Evolutionary conservation across 108 stramenopile species (phyloP).

Genomic region (Nitzschia sp.): DNA sequence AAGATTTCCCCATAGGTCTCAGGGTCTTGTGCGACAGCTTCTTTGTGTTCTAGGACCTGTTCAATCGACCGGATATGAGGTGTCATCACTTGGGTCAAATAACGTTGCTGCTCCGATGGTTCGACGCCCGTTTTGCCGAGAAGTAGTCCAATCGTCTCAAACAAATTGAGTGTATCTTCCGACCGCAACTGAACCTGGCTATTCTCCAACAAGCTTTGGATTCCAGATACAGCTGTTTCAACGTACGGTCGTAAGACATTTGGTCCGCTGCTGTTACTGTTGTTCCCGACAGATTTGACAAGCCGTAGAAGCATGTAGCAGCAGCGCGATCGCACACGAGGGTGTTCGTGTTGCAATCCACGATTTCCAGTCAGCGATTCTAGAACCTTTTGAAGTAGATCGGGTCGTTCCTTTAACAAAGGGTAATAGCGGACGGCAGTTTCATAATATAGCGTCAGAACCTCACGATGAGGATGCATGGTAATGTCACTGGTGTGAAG

Average conservation of each 20-base stretch:
- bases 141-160: constrained; percentile 73
- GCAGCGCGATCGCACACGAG: constrained; percentile 55
- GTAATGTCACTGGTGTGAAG: constrained; percentile 64
- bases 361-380: constrained; percentile 50
- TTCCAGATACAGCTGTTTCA: constrained; percentile 67
- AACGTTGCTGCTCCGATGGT: constrained; percentile 47
- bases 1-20: constrained; percentile 49
- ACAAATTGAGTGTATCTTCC: constrained; percentile 70
- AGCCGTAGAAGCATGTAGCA: constrained; percentile 65
- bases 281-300: constrained; percentile 50
- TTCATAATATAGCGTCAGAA: constrained; percentile 68
- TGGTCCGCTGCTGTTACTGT: background rate
- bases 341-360: constrained; percentile 62
- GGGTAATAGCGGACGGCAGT: constrained; percentile 63
- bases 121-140: constrained; percentile 70
- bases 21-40: constrained; percentile 38
- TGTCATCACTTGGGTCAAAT: constrained; percentile 60
- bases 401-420: constrained; percentile 47
- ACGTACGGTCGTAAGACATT: constrained; percentile 55
- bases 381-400: constrained; percentile 53
- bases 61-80: constrained; percentile 71
- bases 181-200: constrained; percentile 38
- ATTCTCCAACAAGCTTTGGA: constrained; percentile 61
- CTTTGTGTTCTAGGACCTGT: constrained; percentile 34
- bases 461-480: constrained; percentile 58